A percentile compares a stretch with the other conserved stretches of the same genome.
phyloP scores from a whole-genome alignment of 768 basidiomycete genomes.

The Suillus subaureus region DNA sequence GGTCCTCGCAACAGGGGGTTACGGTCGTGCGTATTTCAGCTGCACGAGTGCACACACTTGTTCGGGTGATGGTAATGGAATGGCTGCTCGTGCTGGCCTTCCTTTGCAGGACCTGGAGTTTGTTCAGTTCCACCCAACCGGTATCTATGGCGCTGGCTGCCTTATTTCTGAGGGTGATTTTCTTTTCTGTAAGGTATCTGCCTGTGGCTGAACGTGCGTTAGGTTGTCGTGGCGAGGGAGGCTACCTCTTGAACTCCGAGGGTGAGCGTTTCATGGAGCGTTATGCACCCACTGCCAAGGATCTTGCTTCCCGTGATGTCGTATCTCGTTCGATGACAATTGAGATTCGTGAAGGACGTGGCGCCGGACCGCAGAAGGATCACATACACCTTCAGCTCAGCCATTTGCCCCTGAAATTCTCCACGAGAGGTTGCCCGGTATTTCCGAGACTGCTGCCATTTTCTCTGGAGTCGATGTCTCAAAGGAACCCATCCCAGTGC shows the following conservation, averaged over 20 bases:
- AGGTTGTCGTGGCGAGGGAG: conserved; percentile 99
- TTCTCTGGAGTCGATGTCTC: conserved; percentile 99
- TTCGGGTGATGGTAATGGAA: conserved; percentile 98
- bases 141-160: conserved; percentile 99
- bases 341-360: conserved; percentile 98
- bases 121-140: conserved; percentile 99
- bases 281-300: conserved; percentile 98
- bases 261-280: conserved; percentile 99
- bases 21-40: conserved; percentile 97
- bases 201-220: conserved; percentile 10
- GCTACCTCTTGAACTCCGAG: conserved; percentile 96
- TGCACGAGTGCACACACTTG: conserved; percentile 99
- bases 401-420: conserved; percentile 96
- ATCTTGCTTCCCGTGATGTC: conserved; percentile 98
- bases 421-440: conserved; percentile 96
- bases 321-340: conserved; percentile 99
- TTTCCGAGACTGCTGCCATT: conserved; percentile 98
- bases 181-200: background rate
- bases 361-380: conserved; percentile 98
- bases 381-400: conserved; percentile 97
- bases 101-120: conserved; percentile 98
- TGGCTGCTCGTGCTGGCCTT: conserved; percentile 95
- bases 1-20: conserved; percentile 96
- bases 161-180: conserved; percentile 91
- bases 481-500: conserved; percentile 97